Evolutionary conservation across 2,329 filamentous ascomycete genomes (phyloP).

Genomic region (Moelleriella libera): DNA sequence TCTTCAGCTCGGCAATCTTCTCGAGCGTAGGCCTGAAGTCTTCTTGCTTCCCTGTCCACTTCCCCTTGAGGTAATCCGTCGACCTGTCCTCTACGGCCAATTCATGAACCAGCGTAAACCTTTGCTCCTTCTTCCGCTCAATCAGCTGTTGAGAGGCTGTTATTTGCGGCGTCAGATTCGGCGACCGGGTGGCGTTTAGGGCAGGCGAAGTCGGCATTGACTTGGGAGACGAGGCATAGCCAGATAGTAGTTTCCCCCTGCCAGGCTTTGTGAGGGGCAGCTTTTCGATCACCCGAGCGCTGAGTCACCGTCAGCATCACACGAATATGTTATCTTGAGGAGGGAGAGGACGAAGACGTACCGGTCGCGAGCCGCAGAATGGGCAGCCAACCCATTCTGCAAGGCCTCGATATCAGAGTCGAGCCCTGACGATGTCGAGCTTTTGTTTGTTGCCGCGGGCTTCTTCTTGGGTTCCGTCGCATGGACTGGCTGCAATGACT

Average conservation of each 20-base stretch:
- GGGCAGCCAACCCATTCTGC: constrained; percentile 24
- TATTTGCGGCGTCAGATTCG: constrained; percentile 32
- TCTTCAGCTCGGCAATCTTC: constrained; percentile 42
- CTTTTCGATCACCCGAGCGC: constrained; percentile 20
- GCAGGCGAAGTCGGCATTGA: constrained; percentile 40
- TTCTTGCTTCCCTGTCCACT: constrained; percentile 35
- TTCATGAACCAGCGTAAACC: constrained; percentile 43
- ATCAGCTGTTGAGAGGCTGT: constrained; percentile 36
- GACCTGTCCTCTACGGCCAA: constrained; percentile 39
- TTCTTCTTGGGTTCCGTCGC: constrained; percentile 11
- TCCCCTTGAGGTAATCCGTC: constrained; percentile 31
- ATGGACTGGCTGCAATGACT: constrained; percentile 7
- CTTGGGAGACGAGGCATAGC: constrained; percentile 20
- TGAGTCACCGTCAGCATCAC: constrained; percentile 10
- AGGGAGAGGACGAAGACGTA: constrained; percentile 10
- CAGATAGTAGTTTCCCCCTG: constrained; percentile 28
- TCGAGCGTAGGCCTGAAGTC: constrained; percentile 40
- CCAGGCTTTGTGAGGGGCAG: constrained; percentile 19
- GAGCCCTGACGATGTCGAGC: constrained; percentile 23
- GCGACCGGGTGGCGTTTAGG: constrained; percentile 38
- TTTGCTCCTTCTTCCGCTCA: constrained; percentile 38
- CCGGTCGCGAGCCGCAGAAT: constrained; percentile 21
- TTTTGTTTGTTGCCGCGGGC: constrained; percentile 16
- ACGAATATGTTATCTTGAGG: no score
- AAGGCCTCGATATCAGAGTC: constrained; percentile 37